Percentiles rank a stretch among this genome's conserved stretches.
Conservation (phyloP, 352 stramenopile species). For the Pythium guiyangense region DNA sequence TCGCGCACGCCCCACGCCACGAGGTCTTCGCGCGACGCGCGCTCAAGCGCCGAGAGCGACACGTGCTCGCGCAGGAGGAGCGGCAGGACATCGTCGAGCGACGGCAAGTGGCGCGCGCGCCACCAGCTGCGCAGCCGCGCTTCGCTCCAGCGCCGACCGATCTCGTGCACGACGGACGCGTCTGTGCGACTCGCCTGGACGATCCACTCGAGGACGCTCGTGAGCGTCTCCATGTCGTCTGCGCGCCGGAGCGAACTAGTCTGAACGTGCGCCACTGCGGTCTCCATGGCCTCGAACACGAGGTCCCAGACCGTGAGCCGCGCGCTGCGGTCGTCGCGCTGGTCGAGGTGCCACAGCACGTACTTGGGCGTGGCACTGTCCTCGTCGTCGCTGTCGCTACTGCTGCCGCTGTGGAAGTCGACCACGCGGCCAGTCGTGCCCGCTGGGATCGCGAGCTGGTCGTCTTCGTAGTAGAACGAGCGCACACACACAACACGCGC, state of each 20-base stretch:
- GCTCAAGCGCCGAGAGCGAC: conserved; percentile 36
- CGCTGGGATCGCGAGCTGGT: conserved; percentile 35
- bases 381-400: conserved; percentile 7
- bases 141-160: conserved; percentile 42
- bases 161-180: conserved; percentile 19
- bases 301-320: conserved; percentile 38
- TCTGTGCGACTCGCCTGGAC: conserved; percentile 34
- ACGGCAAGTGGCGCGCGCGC: conserved; percentile 29
- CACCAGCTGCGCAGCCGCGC: conserved; percentile 57
- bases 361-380: conserved; percentile 6
- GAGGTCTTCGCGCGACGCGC: conserved; percentile 57
- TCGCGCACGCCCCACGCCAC: conserved; percentile 66
- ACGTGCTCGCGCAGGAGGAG: conserved; percentile 38
- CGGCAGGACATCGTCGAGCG: conserved; percentile 30
- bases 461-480: conserved; percentile 54
- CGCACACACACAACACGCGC: conserved; percentile 31
- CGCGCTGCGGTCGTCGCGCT: neutral
- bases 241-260: conserved; percentile 11
- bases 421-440: conserved; percentile 29
- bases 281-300: conserved; percentile 34
- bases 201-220: conserved; percentile 52
- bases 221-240: conserved; percentile 41
- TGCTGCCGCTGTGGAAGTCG: conserved; percentile 4
- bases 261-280: conserved; percentile 36
- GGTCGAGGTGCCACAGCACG: conserved; percentile 43